Evolutionary conservation across 352 stramenopile species (phyloP).

Genomic region (Phytopythium kandeliae): DNA sequence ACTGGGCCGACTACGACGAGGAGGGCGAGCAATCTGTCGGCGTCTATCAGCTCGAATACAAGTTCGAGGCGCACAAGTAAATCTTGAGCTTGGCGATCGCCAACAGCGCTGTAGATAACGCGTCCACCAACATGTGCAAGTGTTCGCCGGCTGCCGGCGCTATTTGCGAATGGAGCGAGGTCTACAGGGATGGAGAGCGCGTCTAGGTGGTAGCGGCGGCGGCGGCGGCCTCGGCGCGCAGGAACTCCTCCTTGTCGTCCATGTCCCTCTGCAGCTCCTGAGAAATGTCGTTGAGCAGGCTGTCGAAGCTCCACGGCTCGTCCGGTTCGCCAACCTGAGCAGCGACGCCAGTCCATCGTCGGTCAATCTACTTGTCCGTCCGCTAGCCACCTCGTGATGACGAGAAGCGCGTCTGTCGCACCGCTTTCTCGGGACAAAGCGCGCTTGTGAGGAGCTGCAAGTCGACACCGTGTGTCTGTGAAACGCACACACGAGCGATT

Average conservation of each 20-base stretch:
- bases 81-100: too few species aligned
- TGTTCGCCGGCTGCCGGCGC: too few species aligned
- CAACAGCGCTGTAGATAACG: too few species aligned
- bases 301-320: slow-evolving; percentile 72
- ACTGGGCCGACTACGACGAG: slow-evolving; percentile 86
- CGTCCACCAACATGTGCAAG: too few species aligned
- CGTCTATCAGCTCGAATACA: slow-evolving; percentile 74
- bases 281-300: slow-evolving; percentile 70
- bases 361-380: too few species aligned
- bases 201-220: neutral
- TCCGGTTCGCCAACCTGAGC: slow-evolving; percentile 56
- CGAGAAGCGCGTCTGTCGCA: slow-evolving; percentile 14
- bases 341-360: neutral
- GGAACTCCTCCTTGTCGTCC: slow-evolving; percentile 71
- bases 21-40: slow-evolving; percentile 74
- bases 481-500: neutral
- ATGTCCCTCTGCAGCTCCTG: slow-evolving; percentile 75
- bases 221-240: slow-evolving; percentile 27
- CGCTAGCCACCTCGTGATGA: neutral
- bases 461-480: slow-evolving; percentile 54
- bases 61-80: slow-evolving; percentile 80
- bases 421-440: slow-evolving; percentile 65
- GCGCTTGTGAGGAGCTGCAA: slow-evolving; percentile 59
- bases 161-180: neutral
- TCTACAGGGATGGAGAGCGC: neutral